These are phyloP conservation scores for Sugiyamaella neomexicana DNA, from an alignment of 1,139 yeast genomes.

Conservation along the genomic window DNA sequence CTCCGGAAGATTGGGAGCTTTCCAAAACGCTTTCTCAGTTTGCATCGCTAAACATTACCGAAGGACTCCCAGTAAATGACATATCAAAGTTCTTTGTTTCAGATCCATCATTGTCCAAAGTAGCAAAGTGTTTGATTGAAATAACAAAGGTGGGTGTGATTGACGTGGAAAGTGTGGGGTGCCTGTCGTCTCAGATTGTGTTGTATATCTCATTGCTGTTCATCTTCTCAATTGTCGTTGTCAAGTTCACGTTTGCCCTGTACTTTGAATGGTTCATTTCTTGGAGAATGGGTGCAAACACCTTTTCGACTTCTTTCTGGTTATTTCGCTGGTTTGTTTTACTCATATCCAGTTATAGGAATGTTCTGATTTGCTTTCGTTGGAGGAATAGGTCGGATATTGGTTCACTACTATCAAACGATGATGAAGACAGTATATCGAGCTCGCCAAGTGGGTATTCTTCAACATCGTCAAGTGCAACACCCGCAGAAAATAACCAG, in stretches of 20 bases:
- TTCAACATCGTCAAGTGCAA: not conserved
- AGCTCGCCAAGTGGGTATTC: not conserved
- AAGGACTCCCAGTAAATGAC: conserved; percentile 12
- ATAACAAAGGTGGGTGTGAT: conserved; percentile 78
- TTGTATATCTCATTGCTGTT: conserved; percentile 70
- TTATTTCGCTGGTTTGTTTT: not conserved
- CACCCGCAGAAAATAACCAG: not conserved
- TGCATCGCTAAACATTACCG: conserved; percentile 7
- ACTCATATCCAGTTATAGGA: not conserved
- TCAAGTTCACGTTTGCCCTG: conserved; percentile 77
- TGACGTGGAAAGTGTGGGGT: conserved; percentile 80
- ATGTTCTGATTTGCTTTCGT: not conserved
- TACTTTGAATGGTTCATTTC: conserved; percentile 70
- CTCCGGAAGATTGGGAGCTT: conserved; percentile 52
- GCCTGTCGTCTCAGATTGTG: conserved; percentile 75
- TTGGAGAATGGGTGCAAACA: conserved; percentile 24
- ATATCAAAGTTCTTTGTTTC: conserved; percentile 8
- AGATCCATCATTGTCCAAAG: conserved; percentile 44
- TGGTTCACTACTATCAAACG: not conserved
- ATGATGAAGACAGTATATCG: not conserved
- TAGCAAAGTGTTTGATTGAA: conserved; percentile 76
- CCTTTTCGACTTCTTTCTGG: conserved; percentile 11
- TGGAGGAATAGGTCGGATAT: not conserved
- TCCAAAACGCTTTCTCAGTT: conserved; percentile 19
- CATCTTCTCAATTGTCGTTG: conserved; percentile 66